Conservation (phyloP, 2,329 filamentous ascomycete genomes). For the Aspergillus novofumigatus region DNA sequence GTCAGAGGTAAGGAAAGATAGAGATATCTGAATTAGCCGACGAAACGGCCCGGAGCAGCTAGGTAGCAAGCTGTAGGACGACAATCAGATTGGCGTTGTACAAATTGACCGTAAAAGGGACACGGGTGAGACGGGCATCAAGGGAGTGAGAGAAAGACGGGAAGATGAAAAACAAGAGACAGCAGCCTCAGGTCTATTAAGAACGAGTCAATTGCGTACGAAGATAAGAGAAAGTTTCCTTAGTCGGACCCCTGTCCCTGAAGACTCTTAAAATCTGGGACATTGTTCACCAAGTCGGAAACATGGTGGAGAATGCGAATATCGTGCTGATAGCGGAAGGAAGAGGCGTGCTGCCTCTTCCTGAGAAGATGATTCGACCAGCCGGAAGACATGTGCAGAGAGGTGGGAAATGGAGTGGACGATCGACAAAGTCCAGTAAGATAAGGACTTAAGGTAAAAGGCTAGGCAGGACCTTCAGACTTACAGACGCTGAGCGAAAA, state of each 20-base stretch:
- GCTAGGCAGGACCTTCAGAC: no score
- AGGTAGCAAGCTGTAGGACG: conserved; percentile 1
- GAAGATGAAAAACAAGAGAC: background rate
- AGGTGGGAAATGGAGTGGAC: conserved; percentile 8
- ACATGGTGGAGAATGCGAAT: conserved; percentile 10
- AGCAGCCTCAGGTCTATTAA: background rate
- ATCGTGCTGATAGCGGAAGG: conserved; percentile 4
- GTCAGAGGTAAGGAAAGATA: background rate
- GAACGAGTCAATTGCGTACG: background rate
- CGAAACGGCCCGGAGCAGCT: background rate
- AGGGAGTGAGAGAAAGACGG: conserved; percentile 1
- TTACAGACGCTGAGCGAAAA: conserved; percentile 6
- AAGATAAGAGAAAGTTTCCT: conserved; percentile 1
- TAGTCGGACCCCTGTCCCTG: background rate
- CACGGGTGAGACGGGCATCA: background rate
- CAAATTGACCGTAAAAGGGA: background rate
- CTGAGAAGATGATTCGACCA: background rate
- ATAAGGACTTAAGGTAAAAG: conserved; percentile 3
- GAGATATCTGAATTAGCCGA: background rate
- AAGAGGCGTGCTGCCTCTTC: conserved; percentile 3
- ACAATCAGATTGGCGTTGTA: conserved; percentile 8
- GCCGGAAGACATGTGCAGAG: background rate
- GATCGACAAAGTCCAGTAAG: conserved; percentile 6
- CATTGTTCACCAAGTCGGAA: conserved; percentile 3
- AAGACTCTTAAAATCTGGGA: background rate